Conservation (phyloP, 345 rosid genomes). For the Corchorus olitorius region DNA sequence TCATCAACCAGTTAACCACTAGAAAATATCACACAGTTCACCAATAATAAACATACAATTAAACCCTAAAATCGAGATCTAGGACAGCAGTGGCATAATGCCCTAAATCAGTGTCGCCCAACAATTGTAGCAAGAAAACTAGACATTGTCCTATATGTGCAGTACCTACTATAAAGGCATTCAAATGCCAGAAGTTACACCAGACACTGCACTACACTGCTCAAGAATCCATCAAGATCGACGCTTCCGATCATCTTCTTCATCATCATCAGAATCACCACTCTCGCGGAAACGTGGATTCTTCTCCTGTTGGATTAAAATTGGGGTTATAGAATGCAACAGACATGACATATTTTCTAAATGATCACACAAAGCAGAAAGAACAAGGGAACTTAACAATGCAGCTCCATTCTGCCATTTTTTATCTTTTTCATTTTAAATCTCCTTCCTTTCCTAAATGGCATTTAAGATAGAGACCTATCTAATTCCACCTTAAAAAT, state of each 20-base stretch:
- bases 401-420: background rate
- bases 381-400: background rate
- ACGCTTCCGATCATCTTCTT: conserved; percentile 70
- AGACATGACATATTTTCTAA: background rate
- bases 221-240: conserved; percentile 33
- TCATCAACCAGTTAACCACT: too few species aligned
- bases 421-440: background rate
- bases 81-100: background rate
- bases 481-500: background rate
- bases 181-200: background rate
- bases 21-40: too few species aligned
- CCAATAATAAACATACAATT: too few species aligned
- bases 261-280: conserved; percentile 93
- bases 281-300: conserved; percentile 98
- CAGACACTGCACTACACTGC: background rate
- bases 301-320: conserved; percentile 66
- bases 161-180: conserved; percentile 6
- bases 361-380: background rate
- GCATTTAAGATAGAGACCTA: background rate
- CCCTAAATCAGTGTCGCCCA: background rate
- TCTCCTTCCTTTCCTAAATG: background rate
- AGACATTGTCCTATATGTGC: background rate
- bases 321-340: background rate
- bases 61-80: too few species aligned
- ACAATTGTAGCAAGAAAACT: background rate